Evolutionary conservation across 805 yeast genomes (phyloP).

Genomic region (Wickerhamomyces ciferrii): DNA sequence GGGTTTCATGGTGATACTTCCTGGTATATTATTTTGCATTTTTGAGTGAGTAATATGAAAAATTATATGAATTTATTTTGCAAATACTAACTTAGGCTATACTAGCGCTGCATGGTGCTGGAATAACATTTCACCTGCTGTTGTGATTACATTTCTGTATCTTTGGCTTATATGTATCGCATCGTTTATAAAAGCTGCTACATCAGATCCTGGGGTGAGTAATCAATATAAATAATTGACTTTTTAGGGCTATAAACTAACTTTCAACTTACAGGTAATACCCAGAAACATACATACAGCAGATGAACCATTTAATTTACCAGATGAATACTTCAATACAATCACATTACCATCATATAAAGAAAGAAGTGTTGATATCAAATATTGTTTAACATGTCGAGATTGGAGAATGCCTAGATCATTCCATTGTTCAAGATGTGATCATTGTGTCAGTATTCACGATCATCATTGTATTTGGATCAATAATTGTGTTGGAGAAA

Average conservation of each 20-base stretch:
- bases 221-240: not conserved
- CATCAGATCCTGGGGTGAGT: constrained; percentile 58
- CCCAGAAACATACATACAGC: constrained; percentile 64
- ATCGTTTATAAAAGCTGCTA: constrained; percentile 48
- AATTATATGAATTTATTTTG: not conserved
- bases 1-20: constrained; percentile 28
- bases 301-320: constrained; percentile 33
- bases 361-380: constrained; percentile 34
- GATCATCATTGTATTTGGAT: constrained; percentile 78
- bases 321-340: constrained; percentile 51
- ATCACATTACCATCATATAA: constrained; percentile 41
- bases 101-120: constrained; percentile 45
- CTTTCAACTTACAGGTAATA: constrained; percentile 23
- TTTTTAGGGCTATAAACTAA: not conserved
- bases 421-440: constrained; percentile 70
- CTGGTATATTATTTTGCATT: constrained; percentile 50
- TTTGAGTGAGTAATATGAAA: constrained; percentile 32
- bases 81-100: not conserved
- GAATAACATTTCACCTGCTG: constrained; percentile 49
- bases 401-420: constrained; percentile 77
- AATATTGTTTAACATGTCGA: constrained; percentile 60
- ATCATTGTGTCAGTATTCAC: constrained; percentile 53
- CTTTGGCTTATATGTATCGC: constrained; percentile 45
- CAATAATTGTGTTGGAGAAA: constrained; percentile 71
- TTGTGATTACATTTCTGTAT: constrained; percentile 53